phyloP scores from a whole-genome alignment of 1,284 basidiomycete species.

The Irpex sp. region DNA sequence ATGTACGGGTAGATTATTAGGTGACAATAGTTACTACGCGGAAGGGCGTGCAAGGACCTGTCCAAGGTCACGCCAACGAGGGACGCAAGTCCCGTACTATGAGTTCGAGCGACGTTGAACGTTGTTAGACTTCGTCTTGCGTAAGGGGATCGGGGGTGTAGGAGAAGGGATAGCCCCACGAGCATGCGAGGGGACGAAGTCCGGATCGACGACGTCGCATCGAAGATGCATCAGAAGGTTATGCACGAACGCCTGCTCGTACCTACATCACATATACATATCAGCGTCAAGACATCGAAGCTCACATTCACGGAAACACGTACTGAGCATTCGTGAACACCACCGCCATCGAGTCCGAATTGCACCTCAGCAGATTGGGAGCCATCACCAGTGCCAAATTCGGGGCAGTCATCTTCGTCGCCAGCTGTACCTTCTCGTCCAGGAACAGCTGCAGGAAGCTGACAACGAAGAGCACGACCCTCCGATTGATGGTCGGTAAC shows the following conservation, averaged over 20 bases:
- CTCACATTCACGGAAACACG: constrained; percentile 27
- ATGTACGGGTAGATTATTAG: too few relatives aligned
- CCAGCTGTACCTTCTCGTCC: constrained; percentile 60
- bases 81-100: background rate
- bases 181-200: constrained; percentile 74
- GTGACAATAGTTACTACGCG: too few relatives aligned
- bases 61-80: too few relatives aligned
- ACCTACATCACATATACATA: constrained; percentile 39
- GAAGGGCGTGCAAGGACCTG: too few relatives aligned
- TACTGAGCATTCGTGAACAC: constrained; percentile 87
- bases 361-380: constrained; percentile 81
- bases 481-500: constrained; percentile 79
- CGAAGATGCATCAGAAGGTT: constrained; percentile 76
- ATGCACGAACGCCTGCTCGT: constrained; percentile 83
- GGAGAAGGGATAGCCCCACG: constrained; percentile 51
- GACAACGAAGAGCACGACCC: constrained; percentile 81
- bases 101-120: constrained; percentile 2
- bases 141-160: constrained; percentile 22
- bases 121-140: constrained; percentile 36
- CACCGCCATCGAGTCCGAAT: constrained; percentile 74
- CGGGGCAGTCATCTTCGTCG: constrained; percentile 84
- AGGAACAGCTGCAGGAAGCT: constrained; percentile 88
- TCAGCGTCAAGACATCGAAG: constrained; percentile 1
- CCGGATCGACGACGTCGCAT: constrained; percentile 66
- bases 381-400: constrained; percentile 85